These are phyloP conservation scores for Botryotinia calthae DNA, from an alignment of 2,329 filamentous ascomycete genomes.

Conservation along the genomic window DNA sequence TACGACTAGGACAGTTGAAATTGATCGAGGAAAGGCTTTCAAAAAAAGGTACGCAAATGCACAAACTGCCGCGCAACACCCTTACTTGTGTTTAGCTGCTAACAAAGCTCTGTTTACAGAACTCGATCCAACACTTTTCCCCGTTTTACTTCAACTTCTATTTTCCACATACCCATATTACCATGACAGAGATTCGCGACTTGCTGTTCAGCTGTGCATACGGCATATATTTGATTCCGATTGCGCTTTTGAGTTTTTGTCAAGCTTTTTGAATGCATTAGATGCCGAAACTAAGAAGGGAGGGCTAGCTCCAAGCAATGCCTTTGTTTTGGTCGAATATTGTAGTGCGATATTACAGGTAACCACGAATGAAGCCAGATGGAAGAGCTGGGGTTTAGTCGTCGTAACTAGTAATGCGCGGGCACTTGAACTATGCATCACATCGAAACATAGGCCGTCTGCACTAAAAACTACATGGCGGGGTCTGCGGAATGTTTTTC, in stretches of 20 bases:
- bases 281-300: constrained; percentile 72
- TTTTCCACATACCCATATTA: constrained; percentile 89
- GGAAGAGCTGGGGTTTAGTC: constrained; percentile 63
- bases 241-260: constrained; percentile 56
- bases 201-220: constrained; percentile 80
- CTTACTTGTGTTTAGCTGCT: constrained; percentile 11
- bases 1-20: constrained; percentile 54
- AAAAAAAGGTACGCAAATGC: constrained; percentile 47
- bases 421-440: constrained; percentile 74
- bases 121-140: constrained; percentile 44
- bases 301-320: constrained; percentile 73
- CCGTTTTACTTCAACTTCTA: constrained; percentile 65
- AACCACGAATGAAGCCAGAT: constrained; percentile 59
- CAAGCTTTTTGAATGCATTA: constrained; percentile 64
- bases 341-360: constrained; percentile 75
- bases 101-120: constrained; percentile 25
- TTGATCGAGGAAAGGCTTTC: constrained; percentile 55
- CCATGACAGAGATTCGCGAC: constrained; percentile 77
- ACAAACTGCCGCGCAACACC: constrained; percentile 28
- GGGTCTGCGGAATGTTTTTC: constrained; percentile 72
- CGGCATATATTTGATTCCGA: constrained; percentile 59
- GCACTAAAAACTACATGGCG: constrained; percentile 76
- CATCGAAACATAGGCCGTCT: constrained; percentile 64
- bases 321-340: constrained; percentile 91
- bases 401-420: constrained; percentile 68